Conservation (phyloP, 345 rosid species). For the Moringa oleifera region DNA sequence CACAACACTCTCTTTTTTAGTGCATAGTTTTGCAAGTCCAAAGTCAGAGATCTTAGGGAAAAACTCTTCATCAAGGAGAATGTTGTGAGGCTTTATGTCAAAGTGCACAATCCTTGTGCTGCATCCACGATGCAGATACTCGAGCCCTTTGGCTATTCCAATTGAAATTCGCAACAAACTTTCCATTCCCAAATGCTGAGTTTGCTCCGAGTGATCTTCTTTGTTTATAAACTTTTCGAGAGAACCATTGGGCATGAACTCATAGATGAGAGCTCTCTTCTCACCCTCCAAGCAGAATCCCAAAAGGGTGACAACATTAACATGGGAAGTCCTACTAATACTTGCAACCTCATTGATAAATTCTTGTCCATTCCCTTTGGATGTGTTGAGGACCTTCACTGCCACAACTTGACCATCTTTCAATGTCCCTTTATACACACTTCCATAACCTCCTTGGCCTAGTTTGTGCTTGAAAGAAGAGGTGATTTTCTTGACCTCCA, state of each 20-base stretch:
- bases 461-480: constrained; percentile 12
- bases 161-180: constrained; percentile 9
- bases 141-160: constrained; percentile 22
- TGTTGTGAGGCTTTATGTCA: constrained; percentile 40
- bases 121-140: constrained; percentile 40
- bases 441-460: constrained; percentile 30
- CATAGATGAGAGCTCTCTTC: constrained; percentile 21
- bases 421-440: constrained; percentile 22
- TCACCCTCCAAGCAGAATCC: constrained; percentile 16
- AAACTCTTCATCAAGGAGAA: constrained; percentile 21
- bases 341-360: constrained; percentile 29
- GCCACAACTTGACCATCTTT: constrained; percentile 17
- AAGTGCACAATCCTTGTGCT: constrained; percentile 37
- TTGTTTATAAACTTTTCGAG: constrained; percentile 19
- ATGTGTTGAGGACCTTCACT: constrained; percentile 14
- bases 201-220: not conserved
- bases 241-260: constrained; percentile 21
- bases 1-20: constrained; percentile 11
- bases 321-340: constrained; percentile 28
- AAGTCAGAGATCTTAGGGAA: constrained; percentile 28
- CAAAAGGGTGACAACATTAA: constrained; percentile 13
- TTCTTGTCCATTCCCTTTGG: constrained; percentile 23
- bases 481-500: constrained; percentile 17
- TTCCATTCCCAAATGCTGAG: constrained; percentile 12
- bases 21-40: constrained; percentile 24